Base-by-base conservation (phyloP, 352 stramenopile genomes). In the Pythium biforme region DNA sequence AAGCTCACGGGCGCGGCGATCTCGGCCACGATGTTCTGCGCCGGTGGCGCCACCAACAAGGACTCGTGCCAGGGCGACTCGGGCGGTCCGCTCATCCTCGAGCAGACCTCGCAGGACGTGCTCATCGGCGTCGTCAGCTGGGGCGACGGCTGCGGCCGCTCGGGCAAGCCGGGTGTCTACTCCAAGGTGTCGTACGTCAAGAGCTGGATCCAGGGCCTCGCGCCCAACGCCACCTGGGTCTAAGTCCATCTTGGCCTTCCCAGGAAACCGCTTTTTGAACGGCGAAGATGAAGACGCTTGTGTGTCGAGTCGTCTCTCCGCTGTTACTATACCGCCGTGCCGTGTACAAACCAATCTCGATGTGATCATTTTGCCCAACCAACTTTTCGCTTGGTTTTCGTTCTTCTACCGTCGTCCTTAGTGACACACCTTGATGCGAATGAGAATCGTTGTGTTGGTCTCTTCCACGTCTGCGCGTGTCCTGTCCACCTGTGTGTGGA, bases 11-110 rank as follows among this genome's bases (percentile, higher is more conserved):
- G 17, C 73, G n/a, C 51, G 4, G 10, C 48, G 10, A 57, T 57
- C 33, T 47, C 51, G 31, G 51, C 31, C 17, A 57, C 79, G 3
- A 88, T 88, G 79, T 34, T 85, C 25, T 88, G 79, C 26, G 73
- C 79, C 23, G 79, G 56, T 11, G 76, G 79, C 4, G 58, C 73
- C 4, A 7, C 34, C 9, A 68, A 59, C 59, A 43, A 79, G 40
- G 72, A 82, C 27, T 82, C 69, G 41, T 88, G 79, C 57, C 64
- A 86, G 59, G 75, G 73, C 23, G 79, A 88, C 74, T 83, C 70
- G 9, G 79, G 79, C 4, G 73, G 76, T 22, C 76, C 79, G 4
- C 61, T 76, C 17, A 77, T 82, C 48, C 64, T 80, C 12, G 70
- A 78, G 47, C 53, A 68, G 15, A 66, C 52, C 22, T 17, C 22